Evolutionary conservation across 2,329 filamentous ascomycete genomes (phyloP).

Genomic region (Penicillium paneum): DNA sequence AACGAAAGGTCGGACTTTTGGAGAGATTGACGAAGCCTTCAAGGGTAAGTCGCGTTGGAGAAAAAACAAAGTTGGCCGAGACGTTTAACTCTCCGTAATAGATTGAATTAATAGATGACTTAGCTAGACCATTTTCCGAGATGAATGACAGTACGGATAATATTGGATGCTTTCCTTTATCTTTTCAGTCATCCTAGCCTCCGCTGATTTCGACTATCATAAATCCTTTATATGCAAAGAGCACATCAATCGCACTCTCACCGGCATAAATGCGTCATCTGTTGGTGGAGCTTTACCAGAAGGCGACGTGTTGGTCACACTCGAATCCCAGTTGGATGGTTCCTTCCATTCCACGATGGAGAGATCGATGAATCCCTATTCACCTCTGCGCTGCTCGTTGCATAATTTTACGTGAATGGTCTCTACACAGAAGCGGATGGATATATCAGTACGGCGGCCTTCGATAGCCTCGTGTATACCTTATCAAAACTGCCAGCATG

Average conservation of each 20-base stretch:
- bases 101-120: neutral
- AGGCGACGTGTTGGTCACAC: neutral
- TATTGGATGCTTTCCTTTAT: neutral
- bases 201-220: neutral
- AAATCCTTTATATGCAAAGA: neutral
- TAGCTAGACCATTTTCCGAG: neutral
- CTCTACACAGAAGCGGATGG: no score
- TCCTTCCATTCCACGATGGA: no score
- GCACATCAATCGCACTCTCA: neutral
- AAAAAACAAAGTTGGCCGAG: neutral
- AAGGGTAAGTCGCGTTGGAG: constrained; percentile 20
- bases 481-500: no score
- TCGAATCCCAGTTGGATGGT: no score
- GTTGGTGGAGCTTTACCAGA: neutral
- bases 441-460: no score
- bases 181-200: neutral
- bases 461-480: no score
- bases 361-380: no score
- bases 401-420: no score
- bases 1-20: constrained; percentile 49
- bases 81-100: neutral
- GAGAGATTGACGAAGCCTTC: constrained; percentile 51
- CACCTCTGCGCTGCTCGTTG: no score
- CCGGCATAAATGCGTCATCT: neutral
- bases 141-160: neutral